Evolutionary conservation across 202 grass and related monocot genomes (phyloP).

Genomic region (Carex arenaria): DNA sequence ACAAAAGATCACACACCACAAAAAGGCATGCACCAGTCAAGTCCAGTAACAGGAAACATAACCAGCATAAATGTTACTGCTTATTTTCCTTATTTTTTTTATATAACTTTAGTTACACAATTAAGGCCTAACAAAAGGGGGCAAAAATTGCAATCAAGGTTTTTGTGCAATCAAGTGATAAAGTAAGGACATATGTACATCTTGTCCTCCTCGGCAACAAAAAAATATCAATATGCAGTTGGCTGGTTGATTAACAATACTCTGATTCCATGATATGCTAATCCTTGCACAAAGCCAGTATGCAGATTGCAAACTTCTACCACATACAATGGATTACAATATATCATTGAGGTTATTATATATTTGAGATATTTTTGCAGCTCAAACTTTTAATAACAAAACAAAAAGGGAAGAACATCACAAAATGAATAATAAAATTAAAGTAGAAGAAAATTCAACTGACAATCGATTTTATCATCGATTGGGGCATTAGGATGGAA

Average conservation of each 20-base stretch:
- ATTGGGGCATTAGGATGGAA: conserved; percentile 87
- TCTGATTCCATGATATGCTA: background rate
- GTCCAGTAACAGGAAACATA: background rate
- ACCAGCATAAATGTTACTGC: background rate
- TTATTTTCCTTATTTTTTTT: background rate
- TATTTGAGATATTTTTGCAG: background rate
- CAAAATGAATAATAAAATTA: background rate
- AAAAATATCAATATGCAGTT: background rate
- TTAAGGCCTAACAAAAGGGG: background rate
- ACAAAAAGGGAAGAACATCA: background rate
- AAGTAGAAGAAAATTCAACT: conserved; percentile 37
- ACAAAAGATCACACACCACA: background rate
- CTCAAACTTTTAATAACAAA: background rate
- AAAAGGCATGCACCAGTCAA: background rate
- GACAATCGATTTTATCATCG: conserved; percentile 91
- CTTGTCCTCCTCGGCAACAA: background rate
- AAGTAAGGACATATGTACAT: background rate
- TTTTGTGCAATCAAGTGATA: background rate
- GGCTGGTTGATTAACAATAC: background rate
- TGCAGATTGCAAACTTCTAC: background rate
- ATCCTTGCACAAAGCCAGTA: background rate
- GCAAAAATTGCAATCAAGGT: background rate
- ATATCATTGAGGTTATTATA: background rate
- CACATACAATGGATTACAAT: background rate
- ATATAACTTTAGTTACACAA: background rate